Base-by-base conservation (phyloP, 2,329 filamentous ascomycete species). In the Penicillium sp. region DNA sequence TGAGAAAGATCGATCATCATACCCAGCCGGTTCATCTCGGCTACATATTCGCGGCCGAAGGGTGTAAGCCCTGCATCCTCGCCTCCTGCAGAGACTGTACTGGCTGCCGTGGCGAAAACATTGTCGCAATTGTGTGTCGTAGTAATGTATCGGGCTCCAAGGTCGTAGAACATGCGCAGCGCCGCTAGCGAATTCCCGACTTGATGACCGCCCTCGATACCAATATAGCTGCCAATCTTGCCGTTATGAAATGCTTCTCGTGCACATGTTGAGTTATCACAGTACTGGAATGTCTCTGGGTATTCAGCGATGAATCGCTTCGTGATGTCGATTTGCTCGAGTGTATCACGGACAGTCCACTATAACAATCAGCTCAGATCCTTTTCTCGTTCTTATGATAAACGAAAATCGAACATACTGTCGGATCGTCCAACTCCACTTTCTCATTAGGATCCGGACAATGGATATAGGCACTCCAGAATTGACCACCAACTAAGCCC, bases 121-220 rank as follows among this genome's bases (percentile, higher is more conserved):
- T 69, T 70, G 58, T 70, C 62, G 38, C 63, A 65, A 44, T 69
- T 68, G 51, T 70, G 68, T 4, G 68, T 70, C 6, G 65, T 45
- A 3, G 68, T 70, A 46, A 70, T 67, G 38, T 70, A 70, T 21
- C 67, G 44, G 6, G 56, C 63, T 29, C 69, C 69, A 2, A 67
- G 56, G 21, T 69, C 63, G 52, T 64, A 71, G 29, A 71, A 63
- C 30, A 58, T 53, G 7, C 70, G 63, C 38, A 72, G 59, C 7
- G 58, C 58, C 7, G 55, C 69, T 17, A 72, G 60, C 4, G 66
- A 70, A 41, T 59, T 59, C 1, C 69, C 68, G 1, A 59, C 54
- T 30, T 68, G 35, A 7, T 58, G 56, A 3, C 8, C 41, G 31
- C 56, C 54, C n/a, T 58, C 56, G 9, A 58, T 51, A 2, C 56